Evolutionary conservation across 805 yeast genomes (phyloP), one percentile per base, ranked within the genome.

Genomic region (Wickerhamiella musiphila): DNA sequence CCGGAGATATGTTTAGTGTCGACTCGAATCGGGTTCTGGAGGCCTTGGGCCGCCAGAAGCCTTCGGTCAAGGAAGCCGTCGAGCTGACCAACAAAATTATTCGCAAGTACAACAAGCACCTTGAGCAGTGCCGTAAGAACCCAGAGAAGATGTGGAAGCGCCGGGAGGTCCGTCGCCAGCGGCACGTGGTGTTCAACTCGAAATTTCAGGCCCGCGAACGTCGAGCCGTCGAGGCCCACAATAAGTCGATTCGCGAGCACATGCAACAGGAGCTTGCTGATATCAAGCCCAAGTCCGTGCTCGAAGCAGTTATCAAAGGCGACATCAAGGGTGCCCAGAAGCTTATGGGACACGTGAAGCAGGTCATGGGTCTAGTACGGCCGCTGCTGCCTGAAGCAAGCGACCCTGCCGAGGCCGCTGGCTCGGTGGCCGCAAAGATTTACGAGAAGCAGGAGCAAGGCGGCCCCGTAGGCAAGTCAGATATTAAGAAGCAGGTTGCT

Each of bases 1-100:
- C 86, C 10, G 96, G 96, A 27, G 98, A 86, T 54, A 60, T 84
- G 27, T 83, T 84, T 56, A 63, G 72, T 38, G 93, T 84, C 24
- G 69, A 66, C 31, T 95, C 96, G 8, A 84, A 75, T 39, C 73
- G 75, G 46, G 96, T 83, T 7, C 60, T 86, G 35, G 65, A 63
- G 37, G 94, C 94, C 2, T 57, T 84, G 54, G 96, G 96, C 40
- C 70, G 78, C 31, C 60, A 64, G 37, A 86, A 84, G 56, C 96
- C 96, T 32, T 63, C 78, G 35, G 53, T 77, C 28, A 66, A 65
- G 41, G 63, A 72, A 47, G 68, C 93, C 7, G 58, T 77, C 34
- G 68, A 68, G 42, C 63, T 74, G 26, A 93, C 82, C 51, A 70
- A 68, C 46, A 60, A 60, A 15, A 94, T 83, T 53, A 70, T 79